Evolutionary conservation across 805 yeast species (phyloP), one percentile per base, ranked within the genome.

Genomic region (Lachancea lanzarotensis): DNA sequence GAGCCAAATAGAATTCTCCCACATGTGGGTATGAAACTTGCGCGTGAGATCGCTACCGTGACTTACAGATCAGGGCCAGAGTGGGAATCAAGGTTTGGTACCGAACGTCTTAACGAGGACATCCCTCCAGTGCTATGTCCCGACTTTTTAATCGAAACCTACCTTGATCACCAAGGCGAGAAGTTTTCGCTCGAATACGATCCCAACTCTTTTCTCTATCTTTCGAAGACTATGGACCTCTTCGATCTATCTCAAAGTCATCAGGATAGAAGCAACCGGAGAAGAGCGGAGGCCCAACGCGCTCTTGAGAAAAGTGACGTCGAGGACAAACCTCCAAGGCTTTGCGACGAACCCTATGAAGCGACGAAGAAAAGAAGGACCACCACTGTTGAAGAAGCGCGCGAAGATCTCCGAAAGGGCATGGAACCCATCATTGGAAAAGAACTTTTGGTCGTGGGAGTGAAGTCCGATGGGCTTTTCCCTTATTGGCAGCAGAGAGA

Each of bases 1-100:
- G 41, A 53, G 26, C 52, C 53, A 5, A 62, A 74, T 48, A 60
- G 67, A 3, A 69, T 89, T 1, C 95, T 95, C 7, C 97, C 97
- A 1, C 96, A 90, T 62, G 80, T 83, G 19, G 97, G 97, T 13
- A 89, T 90, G 96, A 90, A 90, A 60, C 73, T 90, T 31, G 91
- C 96, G 1, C 74, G 97, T 51, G 95, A 88, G 63, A 87, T 90
- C 40, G 96, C 96, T 27, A 90, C 97, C 0, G 86, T 90, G 45
- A 88, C 96, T 0, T 90, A 90, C 63, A 73, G 97, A 53, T 86
- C 95, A 1, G 97, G 97, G 2, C 97, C 97, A 1, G 97, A 90
- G 65, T 90, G 97, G 97, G 97, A 90, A 63, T 78, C 81, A 49
- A 70, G 97, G 48, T 90, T 90, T 62, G 96, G 96, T 3, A 78